These are phyloP conservation scores for Hanseniaspora uvarum DNA, from an alignment of 1,139 yeast genomes.

Conservation along the genomic window DNA sequence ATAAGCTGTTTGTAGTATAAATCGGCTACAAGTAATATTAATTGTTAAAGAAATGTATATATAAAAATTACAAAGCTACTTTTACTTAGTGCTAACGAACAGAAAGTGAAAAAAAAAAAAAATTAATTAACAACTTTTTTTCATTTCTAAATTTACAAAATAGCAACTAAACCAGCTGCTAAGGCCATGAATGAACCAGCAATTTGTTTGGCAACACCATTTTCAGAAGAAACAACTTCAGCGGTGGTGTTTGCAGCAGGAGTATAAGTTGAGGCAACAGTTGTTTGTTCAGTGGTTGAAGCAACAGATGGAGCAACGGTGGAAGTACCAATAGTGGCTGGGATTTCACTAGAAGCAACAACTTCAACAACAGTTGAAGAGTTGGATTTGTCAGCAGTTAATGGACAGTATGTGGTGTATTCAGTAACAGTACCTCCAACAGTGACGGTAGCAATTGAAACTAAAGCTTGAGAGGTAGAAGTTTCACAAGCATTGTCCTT, in stretches of 20 bases:
- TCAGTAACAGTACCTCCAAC: slow-evolving; percentile 28
- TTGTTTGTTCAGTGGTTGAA: not conserved
- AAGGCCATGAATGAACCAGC: slow-evolving; percentile 13
- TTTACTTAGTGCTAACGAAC: not conserved
- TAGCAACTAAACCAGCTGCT: slow-evolving; percentile 9
- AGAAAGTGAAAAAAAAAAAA: not conserved
- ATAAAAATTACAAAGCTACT: not conserved
- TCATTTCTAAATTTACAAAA: not conserved
- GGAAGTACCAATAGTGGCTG: slow-evolving; percentile 20
- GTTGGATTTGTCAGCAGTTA: slow-evolving; percentile 18
- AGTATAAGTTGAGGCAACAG: not conserved
- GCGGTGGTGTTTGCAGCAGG: slow-evolving; percentile 1
- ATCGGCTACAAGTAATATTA: too few species aligned
- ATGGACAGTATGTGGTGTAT: slow-evolving; percentile 33
- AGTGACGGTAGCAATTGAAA: slow-evolving; percentile 31
- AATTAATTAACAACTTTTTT: too few species aligned
- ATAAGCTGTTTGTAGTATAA: too few species aligned
- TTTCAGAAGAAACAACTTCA: not conserved
- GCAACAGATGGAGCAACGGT: slow-evolving; percentile 30
- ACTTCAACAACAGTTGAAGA: slow-evolving; percentile 17
- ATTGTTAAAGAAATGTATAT: not conserved
- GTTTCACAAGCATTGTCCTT: slow-evolving; percentile 29
- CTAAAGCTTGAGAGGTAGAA: slow-evolving; percentile 30
- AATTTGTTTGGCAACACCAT: slow-evolving; percentile 1
- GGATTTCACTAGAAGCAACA: slow-evolving; percentile 13